phyloP scores from a whole-genome alignment of 176 grass and related monocot species.

The Triticum monococcum region DNA sequence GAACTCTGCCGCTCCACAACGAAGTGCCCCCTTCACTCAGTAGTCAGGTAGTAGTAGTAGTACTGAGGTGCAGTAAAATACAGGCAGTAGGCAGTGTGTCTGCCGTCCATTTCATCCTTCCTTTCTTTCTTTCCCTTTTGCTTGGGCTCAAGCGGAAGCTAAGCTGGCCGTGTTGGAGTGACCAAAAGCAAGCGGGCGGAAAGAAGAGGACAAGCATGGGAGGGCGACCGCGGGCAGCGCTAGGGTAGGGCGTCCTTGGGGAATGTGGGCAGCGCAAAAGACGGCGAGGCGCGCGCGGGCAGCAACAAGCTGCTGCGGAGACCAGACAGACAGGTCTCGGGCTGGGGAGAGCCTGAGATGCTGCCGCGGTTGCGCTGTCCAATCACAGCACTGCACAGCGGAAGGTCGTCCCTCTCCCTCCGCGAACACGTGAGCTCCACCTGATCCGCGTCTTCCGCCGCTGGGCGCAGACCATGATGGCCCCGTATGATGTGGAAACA shows the following conservation, averaged over 20 bases:
- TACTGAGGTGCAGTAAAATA: constrained; percentile 27
- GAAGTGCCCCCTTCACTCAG: constrained; percentile 14
- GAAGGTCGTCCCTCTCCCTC: background rate
- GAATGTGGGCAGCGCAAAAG: constrained; percentile 40
- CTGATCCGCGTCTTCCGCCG: constrained; percentile 18
- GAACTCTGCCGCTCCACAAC: constrained; percentile 30
- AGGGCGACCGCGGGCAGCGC: constrained; percentile 20
- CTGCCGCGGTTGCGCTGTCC: constrained; percentile 27
- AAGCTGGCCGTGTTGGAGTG: background rate
- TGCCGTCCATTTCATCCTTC: background rate
- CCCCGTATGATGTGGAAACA: background rate
- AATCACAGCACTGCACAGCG: background rate
- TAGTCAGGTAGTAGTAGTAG: background rate
- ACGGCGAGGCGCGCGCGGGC: background rate
- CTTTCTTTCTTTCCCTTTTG: background rate
- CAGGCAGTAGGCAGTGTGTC: background rate
- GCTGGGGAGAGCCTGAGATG: background rate
- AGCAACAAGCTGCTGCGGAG: constrained; percentile 3
- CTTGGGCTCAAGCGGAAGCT: constrained; percentile 6
- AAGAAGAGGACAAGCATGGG: constrained; percentile 34
- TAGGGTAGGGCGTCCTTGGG: constrained; percentile 25
- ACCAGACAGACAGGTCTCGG: background rate
- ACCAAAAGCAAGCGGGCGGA: constrained; percentile 38
- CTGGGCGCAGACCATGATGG: background rate
- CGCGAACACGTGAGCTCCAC: constrained; percentile 31